These are phyloP conservation scores for Fusarium proliferatum DNA, from an alignment of 2,329 filamentous ascomycete genomes.

Conservation along the genomic window DNA sequence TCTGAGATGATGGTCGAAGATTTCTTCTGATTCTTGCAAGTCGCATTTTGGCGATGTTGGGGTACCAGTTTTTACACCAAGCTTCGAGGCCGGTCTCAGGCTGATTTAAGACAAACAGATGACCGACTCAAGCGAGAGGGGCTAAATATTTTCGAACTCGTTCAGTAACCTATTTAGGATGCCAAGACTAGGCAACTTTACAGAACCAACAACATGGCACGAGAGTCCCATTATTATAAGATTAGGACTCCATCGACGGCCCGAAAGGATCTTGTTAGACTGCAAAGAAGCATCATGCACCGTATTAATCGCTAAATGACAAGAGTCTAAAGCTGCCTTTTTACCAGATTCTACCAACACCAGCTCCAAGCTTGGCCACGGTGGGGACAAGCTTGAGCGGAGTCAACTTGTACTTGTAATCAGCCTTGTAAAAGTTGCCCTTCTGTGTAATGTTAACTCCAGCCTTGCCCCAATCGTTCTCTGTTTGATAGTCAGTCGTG, in stretches of 20 bases:
- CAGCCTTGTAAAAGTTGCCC: slow-evolving; percentile 60
- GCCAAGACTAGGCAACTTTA: not conserved
- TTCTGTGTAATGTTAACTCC: slow-evolving; percentile 63
- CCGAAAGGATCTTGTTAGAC: not conserved
- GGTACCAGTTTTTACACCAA: rapidly evolving
- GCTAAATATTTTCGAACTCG: not conserved
- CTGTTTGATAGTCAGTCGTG: slow-evolving; percentile 25
- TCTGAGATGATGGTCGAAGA: not conserved
- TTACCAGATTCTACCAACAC: slow-evolving; percentile 55
- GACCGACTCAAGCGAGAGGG: not conserved
- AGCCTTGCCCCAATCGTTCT: slow-evolving; percentile 60
- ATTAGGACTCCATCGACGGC: not conserved
- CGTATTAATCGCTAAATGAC: not conserved
- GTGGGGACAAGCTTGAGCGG: slow-evolving; percentile 55
- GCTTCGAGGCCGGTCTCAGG: not conserved
- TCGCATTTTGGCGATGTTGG: not conserved
- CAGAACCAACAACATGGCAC: not conserved
- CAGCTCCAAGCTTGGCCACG: slow-evolving; percentile 57
- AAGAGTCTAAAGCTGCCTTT: rapidly evolving
- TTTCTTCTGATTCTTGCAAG: not conserved
- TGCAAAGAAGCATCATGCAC: not conserved
- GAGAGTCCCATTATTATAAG: not conserved
- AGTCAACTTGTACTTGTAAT: slow-evolving; percentile 62
- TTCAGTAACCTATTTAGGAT: not conserved
- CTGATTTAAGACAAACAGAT: not conserved